Evolutionary conservation across 2,329 filamentous ascomycete genomes (phyloP).

Genomic region (Alternaria atra): DNA sequence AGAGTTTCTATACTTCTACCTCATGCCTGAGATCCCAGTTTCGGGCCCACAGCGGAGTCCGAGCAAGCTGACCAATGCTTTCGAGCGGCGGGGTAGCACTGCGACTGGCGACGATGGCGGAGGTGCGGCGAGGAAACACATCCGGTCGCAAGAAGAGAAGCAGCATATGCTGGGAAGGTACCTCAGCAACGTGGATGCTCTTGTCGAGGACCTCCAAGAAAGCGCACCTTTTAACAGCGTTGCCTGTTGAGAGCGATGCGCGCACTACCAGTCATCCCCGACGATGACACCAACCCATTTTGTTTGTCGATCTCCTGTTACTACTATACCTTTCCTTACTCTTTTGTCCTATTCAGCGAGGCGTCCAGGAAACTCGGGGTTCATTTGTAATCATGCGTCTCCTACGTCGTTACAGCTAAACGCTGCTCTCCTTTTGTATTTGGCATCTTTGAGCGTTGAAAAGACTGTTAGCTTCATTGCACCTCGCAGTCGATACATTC

Average conservation of each 20-base stretch:
- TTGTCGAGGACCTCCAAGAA: conserved; percentile 84
- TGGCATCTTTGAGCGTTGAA: conserved; percentile 16
- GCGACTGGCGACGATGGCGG: conserved; percentile 37
- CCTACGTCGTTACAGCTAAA: conserved; percentile 23
- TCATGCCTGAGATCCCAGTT: conserved; percentile 84
- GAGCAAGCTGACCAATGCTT: conserved; percentile 43
- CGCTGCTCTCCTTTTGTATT: conserved; percentile 22
- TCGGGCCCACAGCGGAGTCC: conserved; percentile 51
- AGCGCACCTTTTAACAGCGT: conserved; percentile 66
- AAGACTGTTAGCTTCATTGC: conserved; percentile 26
- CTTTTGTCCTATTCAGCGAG: conserved; percentile 32
- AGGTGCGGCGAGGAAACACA: conserved; percentile 41
- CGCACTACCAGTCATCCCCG: neutral
- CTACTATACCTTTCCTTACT: conserved; percentile 21
- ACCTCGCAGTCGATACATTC: conserved; percentile 29
- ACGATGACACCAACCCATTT: conserved; percentile 9
- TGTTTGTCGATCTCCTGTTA: conserved; percentile 19
- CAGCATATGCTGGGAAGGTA: conserved; percentile 79
- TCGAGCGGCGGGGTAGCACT: conserved; percentile 45
- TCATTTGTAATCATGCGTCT: conserved; percentile 21
- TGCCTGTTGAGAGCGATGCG: conserved; percentile 28
- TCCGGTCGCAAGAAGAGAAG: conserved; percentile 81
- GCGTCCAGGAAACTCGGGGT: conserved; percentile 32
- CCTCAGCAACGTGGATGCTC: conserved; percentile 79
- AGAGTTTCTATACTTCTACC: conserved; percentile 97